Evolutionary conservation across 2,329 filamentous ascomycete genomes (phyloP).

Genomic region (Tolypocladium pustulatum): DNA sequence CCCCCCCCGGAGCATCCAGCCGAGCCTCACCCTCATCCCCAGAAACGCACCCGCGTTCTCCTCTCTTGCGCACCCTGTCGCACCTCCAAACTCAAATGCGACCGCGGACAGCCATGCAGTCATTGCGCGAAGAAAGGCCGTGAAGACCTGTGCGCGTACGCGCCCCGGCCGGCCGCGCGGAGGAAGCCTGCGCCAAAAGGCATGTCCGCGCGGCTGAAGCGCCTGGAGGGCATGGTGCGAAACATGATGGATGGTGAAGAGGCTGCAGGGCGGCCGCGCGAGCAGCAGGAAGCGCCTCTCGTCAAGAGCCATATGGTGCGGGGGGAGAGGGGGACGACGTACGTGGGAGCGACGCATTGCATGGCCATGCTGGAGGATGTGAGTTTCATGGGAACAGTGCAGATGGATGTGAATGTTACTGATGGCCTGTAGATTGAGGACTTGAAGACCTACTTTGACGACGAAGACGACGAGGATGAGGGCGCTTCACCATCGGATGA

Average conservation of each 20-base stretch:
- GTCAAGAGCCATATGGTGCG: conserved; percentile 31
- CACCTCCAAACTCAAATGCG: conserved; percentile 45
- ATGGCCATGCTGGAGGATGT: conserved; percentile 52
- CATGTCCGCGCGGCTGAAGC: conserved; percentile 43
- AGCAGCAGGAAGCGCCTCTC: conserved; percentile 10
- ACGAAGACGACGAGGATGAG: conserved; percentile 27
- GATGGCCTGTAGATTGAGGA: conserved; percentile 40
- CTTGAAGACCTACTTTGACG: conserved; percentile 46
- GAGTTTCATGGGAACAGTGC: conserved; percentile 11
- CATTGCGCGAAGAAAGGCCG: conserved; percentile 42
- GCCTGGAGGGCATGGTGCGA: conserved; percentile 48
- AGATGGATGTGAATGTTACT: not conserved
- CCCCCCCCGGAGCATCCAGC: conserved; percentile 6
- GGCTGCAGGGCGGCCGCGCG: conserved; percentile 5
- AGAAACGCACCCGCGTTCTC: conserved; percentile 37
- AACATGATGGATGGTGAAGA: conserved; percentile 35
- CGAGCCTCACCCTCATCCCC: conserved; percentile 6
- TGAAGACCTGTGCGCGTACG: conserved; percentile 35
- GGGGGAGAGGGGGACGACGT: conserved; percentile 33
- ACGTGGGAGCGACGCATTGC: conserved; percentile 49
- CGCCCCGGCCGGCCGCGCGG: conserved; percentile 31
- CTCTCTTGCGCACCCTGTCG: conserved; percentile 44
- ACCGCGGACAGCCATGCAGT: conserved; percentile 38
- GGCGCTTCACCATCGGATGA: conserved; percentile 22
- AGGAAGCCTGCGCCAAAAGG: conserved; percentile 30